A percentile compares a stretch with the other conserved stretches of the same genome.
Conservation (phyloP, 768 basidiomycete species). For the Lactarius hatsudake region DNA sequence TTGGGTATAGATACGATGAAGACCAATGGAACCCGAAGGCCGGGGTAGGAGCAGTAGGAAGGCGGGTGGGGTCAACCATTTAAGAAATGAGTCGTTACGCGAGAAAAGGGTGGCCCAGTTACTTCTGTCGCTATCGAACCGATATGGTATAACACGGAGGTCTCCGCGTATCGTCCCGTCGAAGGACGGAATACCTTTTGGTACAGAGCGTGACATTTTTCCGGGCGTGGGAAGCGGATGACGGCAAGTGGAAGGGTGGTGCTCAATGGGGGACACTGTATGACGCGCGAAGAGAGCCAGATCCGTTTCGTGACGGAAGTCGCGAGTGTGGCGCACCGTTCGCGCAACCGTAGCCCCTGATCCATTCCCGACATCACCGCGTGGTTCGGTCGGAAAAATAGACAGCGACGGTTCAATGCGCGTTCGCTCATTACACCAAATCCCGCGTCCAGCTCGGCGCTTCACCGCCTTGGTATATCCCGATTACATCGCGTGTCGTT, state of each 20-base stretch:
- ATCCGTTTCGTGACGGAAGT: neutral
- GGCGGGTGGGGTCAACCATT: neutral
- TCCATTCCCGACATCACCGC: neutral
- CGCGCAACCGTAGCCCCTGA: neutral
- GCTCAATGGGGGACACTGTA: slow-evolving; percentile 4
- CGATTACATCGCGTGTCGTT: neutral
- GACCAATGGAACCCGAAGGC: neutral
- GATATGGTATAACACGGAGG: neutral
- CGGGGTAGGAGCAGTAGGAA: neutral
- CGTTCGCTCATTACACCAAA: slow-evolving; percentile 1
- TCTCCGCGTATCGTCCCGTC: neutral
- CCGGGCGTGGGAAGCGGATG: slow-evolving; percentile 2
- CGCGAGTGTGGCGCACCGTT: neutral
- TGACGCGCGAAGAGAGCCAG: slow-evolving; percentile 10
- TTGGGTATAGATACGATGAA: neutral
- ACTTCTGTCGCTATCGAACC: neutral
- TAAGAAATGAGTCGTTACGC: neutral
- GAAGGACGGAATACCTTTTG: neutral
- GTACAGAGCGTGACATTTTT: neutral
- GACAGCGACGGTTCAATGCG: neutral
- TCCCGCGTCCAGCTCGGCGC: neutral
- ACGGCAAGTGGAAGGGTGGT: neutral
- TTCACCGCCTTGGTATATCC: slow-evolving; percentile 1
- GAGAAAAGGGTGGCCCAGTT: neutral
- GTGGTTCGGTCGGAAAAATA: neutral